phyloP scores from a whole-genome alignment of 1,284 basidiomycete genomes.

The Wolfiporia cocos region DNA sequence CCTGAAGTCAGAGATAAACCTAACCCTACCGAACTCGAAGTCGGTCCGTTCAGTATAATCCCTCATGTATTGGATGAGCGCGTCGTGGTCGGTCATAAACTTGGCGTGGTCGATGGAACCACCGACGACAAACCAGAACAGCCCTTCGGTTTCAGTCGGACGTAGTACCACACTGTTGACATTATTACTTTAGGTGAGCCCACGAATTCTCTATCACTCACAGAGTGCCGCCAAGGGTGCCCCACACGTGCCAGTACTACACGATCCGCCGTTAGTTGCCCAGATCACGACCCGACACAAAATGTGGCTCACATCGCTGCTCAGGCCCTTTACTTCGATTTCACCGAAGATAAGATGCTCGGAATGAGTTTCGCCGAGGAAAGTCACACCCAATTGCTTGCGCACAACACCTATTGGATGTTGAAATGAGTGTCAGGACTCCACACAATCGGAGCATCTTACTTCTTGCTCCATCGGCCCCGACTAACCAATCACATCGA shows the following conservation, averaged over 20 bases:
- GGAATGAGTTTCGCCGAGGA: constrained; percentile 26
- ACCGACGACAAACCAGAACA: too few relatives aligned
- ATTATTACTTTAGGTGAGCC: not conserved
- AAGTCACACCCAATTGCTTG: constrained; percentile 23
- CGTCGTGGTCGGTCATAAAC: too few relatives aligned
- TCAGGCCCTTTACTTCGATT: constrained; percentile 20
- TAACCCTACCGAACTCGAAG: too few relatives aligned
- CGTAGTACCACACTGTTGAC: constrained; percentile 1
- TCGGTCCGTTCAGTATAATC: too few relatives aligned
- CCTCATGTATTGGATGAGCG: too few relatives aligned
- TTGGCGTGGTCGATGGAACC: too few relatives aligned
- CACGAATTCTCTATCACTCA: not conserved
- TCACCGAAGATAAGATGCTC: constrained; percentile 24
- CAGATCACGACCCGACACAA: not conserved
- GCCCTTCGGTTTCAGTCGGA: constrained; percentile 1
- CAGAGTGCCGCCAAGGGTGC: not conserved
- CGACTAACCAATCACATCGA: constrained; percentile 23
- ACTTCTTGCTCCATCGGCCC: constrained; percentile 34
- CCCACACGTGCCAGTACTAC: constrained; percentile 4
- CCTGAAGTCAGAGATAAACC: too few relatives aligned
- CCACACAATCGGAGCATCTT: not conserved
- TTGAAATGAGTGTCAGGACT: not conserved
- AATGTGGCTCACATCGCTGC: constrained; percentile 12
- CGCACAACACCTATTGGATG: constrained; percentile 17
- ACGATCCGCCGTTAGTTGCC: not conserved